Evolutionary conservation across 306 rosid species (phyloP), one percentile per base, ranked within the genome.

Genomic region (Quercus suber): DNA sequence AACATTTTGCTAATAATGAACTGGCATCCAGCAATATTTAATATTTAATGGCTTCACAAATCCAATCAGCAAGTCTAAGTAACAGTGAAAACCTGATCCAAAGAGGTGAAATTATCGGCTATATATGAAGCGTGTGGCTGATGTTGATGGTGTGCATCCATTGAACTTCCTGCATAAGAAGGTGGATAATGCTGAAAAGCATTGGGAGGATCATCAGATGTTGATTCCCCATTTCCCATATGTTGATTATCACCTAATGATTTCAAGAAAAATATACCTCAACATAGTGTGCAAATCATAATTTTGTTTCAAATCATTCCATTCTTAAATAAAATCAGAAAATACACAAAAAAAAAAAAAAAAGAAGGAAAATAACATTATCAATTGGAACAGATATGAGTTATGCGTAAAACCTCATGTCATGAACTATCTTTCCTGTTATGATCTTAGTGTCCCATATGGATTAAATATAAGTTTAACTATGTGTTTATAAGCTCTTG

Each of bases 151-250:
- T 25, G 71, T 13, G 80, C 61, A 76, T 58, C 78, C 82, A 20
- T 76, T 10, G 89, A 85, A 77, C 76, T 87, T 55, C 80, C 88
- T 71, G 81, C 83, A 83, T 82, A 9, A 75, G 79, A 31, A 63
- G 70, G 45, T 60, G 77, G 64, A 68, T 80, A 61, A 69, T 23
- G 80, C 67, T 58, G 55, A 83, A 80, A 35, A 71, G 80, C 67
- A 45, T 82, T 84, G 18, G 64, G 70, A 73, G 90, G 41, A 80
- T 86, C 84, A 53, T 79, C 86, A 85, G 74, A 55, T 69, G 41
- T 51, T 67, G 93, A 92, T 58, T 90, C 97, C 11, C 86, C 52
- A 73, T 92, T 92, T 23, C 97, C 97, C 97, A 92, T 90, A 25
- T 76, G 69, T 75, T 72, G 76, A 75, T 73, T 49, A 33, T 82